These are phyloP conservation scores for Bryoglossum gracile DNA, from an alignment of 495 filamentous ascomycete genomes.

Conservation along the genomic window DNA sequence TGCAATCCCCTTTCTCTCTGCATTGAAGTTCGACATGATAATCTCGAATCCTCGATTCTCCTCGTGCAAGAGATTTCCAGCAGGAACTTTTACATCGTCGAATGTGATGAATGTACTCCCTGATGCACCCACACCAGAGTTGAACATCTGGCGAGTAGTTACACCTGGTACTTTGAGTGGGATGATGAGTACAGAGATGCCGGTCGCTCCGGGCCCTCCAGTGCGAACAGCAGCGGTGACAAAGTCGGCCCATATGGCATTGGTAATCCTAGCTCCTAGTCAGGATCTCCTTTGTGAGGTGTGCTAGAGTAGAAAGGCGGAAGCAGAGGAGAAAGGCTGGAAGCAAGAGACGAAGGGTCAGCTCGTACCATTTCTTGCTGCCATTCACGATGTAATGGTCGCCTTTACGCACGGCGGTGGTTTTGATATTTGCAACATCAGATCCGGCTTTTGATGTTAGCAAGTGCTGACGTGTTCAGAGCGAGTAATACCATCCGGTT, in stretches of 20 bases:
- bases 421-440: conserved; percentile 47
- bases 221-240: conserved; percentile 49
- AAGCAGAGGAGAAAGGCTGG: too few relatives aligned
- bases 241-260: conserved; percentile 47
- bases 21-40: conserved; percentile 47
- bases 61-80: conserved; percentile 36
- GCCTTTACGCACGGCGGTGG: conserved; percentile 39
- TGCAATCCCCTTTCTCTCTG: conserved; percentile 38
- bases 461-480: background rate
- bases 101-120: conserved; percentile 43
- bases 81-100: conserved; percentile 40
- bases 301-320: too few relatives aligned
- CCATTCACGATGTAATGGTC: conserved; percentile 48
- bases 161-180: conserved; percentile 41
- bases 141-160: conserved; percentile 26
- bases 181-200: conserved; percentile 47
- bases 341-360: too few relatives aligned
- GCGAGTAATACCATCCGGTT: conserved; percentile 34
- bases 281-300: too few relatives aligned
- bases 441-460: conserved; percentile 32
- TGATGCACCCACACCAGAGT: conserved; percentile 24
- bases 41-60: conserved; percentile 43
- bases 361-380: conserved; percentile 52
- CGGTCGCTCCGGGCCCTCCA: conserved; percentile 39
- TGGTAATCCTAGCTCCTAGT: too few relatives aligned